Evolutionary conservation across 2,329 filamentous ascomycete genomes (phyloP).

Genomic region (Cladophialophora exuberans): DNA sequence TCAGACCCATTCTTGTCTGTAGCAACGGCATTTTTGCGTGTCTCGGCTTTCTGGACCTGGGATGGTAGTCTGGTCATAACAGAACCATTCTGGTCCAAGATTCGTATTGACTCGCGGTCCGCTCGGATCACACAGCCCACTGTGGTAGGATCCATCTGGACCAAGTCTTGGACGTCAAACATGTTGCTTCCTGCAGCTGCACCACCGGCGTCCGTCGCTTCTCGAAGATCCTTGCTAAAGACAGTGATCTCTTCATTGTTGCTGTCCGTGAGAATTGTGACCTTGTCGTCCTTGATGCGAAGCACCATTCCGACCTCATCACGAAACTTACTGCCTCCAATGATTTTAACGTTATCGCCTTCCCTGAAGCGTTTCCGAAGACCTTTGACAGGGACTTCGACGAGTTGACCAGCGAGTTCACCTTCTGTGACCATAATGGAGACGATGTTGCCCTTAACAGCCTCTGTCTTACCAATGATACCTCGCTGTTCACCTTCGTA

Average conservation of each 20-base stretch:
- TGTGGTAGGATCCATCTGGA: slow-evolving; percentile 90
- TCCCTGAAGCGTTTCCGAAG: slow-evolving; percentile 89
- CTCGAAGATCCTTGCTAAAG: slow-evolving; percentile 93
- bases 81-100: slow-evolving; percentile 88
- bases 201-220: slow-evolving; percentile 88
- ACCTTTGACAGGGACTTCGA: slow-evolving; percentile 90
- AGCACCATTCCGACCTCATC: slow-evolving; percentile 98
- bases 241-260: slow-evolving; percentile 93
- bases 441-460: slow-evolving; percentile 89
- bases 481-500: slow-evolving; percentile 95
- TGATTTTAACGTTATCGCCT: slow-evolving; percentile 98
- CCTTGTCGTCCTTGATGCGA: slow-evolving; percentile 86
- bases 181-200: slow-evolving; percentile 68
- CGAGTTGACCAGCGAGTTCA: slow-evolving; percentile 76
- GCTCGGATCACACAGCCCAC: slow-evolving; percentile 94
- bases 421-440: slow-evolving; percentile 84
- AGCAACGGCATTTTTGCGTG: slow-evolving; percentile 81
- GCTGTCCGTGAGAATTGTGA: slow-evolving; percentile 91
- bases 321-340: slow-evolving; percentile 89
- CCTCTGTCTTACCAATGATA: slow-evolving; percentile 80
- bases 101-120: slow-evolving; percentile 86
- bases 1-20: slow-evolving; percentile 93
- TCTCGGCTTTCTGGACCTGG: slow-evolving; percentile 86
- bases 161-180: slow-evolving; percentile 89
- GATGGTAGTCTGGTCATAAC: slow-evolving; percentile 82